These are phyloP conservation scores for Aspergillus viridinutans DNA, from an alignment of 2,329 filamentous ascomycete genomes.

Conservation along the genomic window DNA sequence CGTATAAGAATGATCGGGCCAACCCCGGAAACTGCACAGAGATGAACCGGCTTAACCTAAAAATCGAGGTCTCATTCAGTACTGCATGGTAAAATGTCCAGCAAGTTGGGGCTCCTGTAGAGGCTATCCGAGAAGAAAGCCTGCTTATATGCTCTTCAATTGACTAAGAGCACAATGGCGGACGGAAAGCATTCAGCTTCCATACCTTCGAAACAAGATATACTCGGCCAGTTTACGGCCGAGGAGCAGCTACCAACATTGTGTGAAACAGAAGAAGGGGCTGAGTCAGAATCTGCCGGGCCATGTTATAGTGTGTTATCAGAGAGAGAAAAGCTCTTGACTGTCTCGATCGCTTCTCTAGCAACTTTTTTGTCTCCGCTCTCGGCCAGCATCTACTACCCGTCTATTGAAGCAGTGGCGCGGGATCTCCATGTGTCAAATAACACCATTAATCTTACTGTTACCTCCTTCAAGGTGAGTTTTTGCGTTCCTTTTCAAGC, in stretches of 20 bases:
- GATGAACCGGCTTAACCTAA: too few relatives aligned
- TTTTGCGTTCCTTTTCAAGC: slow-evolving; percentile 8
- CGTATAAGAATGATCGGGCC: neutral
- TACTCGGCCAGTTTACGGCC: neutral
- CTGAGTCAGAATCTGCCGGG: neutral
- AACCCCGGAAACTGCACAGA: too few relatives aligned
- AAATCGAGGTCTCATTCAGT: too few relatives aligned
- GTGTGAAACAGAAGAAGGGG: neutral
- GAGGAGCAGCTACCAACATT: neutral
- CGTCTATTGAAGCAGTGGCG: slow-evolving; percentile 40
- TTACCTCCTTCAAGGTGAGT: slow-evolving; percentile 6
- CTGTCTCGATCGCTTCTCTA: slow-evolving; percentile 48
- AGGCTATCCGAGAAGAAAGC: too few relatives aligned
- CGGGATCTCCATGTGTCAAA: slow-evolving; percentile 13
- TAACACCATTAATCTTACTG: slow-evolving; percentile 4
- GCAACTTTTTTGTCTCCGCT: slow-evolving; percentile 53
- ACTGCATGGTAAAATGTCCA: too few relatives aligned
- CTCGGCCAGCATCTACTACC: slow-evolving; percentile 51
- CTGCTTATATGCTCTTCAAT: too few relatives aligned
- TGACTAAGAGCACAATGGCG: neutral
- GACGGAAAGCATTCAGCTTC: neutral
- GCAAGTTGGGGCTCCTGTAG: too few relatives aligned
- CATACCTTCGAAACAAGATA: neutral
- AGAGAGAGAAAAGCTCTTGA: slow-evolving; percentile 38
- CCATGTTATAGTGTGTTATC: neutral